Evolutionary conservation across 208 protist species (phyloP), one percentile per base, ranked within the genome.

Genomic region (Acanthamoeba triangularis): DNA sequence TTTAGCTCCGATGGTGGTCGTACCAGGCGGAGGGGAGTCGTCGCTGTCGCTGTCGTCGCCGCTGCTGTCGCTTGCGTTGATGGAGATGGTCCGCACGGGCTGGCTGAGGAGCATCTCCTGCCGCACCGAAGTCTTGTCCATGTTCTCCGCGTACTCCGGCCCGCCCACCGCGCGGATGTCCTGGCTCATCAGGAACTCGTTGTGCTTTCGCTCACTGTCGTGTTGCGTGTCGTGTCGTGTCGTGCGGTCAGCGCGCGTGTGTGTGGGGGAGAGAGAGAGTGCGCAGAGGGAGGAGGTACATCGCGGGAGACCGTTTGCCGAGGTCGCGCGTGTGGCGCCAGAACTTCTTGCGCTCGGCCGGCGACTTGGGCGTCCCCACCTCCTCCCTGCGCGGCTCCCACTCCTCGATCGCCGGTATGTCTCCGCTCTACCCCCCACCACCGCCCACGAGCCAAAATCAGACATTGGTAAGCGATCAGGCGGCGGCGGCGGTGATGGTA

Each of bases 311-410:
- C 28, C 69, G 69, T 20, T 44, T 78, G 69, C 69, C 69, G 33
- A 78, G 33, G 33, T 78, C 69, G 69, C 69, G 69, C 33, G 69
- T 78, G 69, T 78, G 69, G 13, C 69, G n/a, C 69, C 69, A 78
- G 20, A 78, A 78, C 30, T 78, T 78, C 69, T 78, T 78, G 69
- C 69, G 69, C 0, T 78, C 69, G 37, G 69, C 23, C 14, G 13
- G 0, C 10, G 13, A 30, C 69, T 44, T 78, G 69, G 69, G 69
- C 33, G 69, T 47, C 11, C 3, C 69, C 30, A 18, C 69, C 11
- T n/a, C 37, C 23, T 78, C 37, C 65, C 20, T 35, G n/a, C 65
- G 65, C 65, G 30, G 10, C 30, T 78, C 69, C 11, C 25, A 11
- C 69, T 78, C 69, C 37, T 78, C 69, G 30, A 47, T 8, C 33